Conservation (phyloP, 352 stramenopile genomes). For the Labyrinthula sp. region DNA sequence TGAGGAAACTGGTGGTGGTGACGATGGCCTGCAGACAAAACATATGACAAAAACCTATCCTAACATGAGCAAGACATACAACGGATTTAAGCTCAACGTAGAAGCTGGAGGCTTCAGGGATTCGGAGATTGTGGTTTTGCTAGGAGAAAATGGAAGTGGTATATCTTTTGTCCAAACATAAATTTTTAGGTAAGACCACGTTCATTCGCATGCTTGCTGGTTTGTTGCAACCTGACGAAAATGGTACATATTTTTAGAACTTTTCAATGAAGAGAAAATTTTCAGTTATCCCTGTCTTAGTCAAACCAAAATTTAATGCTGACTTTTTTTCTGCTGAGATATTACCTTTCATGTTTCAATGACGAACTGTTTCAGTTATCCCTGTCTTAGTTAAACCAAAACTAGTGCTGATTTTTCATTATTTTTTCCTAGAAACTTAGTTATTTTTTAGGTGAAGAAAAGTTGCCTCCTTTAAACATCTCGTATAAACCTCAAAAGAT, state of each 20-base stretch:
- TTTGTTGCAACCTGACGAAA: constrained; percentile 87
- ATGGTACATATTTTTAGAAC: constrained; percentile 35
- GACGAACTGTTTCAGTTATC: too few relatives aligned
- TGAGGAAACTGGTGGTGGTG: constrained; percentile 21
- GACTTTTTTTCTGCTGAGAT: too few relatives aligned
- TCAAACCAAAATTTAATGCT: background rate
- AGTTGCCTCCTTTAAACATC: constrained; percentile 38
- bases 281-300: constrained; percentile 13
- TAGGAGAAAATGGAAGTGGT: constrained; percentile 97
- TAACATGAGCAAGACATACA: constrained; percentile 50
- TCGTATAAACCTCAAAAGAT: constrained; percentile 99
- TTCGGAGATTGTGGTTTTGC: constrained; percentile 95
- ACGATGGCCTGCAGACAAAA: constrained; percentile 68
- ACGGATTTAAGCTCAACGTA: constrained; percentile 94
- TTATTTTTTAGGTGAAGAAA: too few relatives aligned
- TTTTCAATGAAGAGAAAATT: background rate
- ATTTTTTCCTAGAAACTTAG: too few relatives aligned
- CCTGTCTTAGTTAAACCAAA: too few relatives aligned
- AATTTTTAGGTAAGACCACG: constrained; percentile 99
- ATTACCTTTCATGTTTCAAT: too few relatives aligned
- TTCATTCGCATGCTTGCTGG: constrained; percentile 98
- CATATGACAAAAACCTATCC: constrained; percentile 94
- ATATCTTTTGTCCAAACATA: too few relatives aligned
- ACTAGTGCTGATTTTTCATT: too few relatives aligned
- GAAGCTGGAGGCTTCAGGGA: constrained; percentile 84